Conservation (phyloP, 306 rosid genomes). For the Boehmeria nivea region DNA sequence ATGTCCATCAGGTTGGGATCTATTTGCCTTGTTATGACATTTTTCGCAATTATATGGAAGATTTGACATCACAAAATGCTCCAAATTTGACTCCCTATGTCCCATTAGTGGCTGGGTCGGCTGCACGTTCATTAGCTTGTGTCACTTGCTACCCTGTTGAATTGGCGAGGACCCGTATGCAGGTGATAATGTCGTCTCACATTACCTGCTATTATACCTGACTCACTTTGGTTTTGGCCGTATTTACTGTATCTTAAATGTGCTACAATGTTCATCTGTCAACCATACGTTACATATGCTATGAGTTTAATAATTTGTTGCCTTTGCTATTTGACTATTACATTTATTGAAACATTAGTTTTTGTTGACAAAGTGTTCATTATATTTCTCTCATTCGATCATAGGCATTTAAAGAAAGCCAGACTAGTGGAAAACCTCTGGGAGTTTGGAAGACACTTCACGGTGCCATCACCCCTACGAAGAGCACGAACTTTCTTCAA, state of each 20-base stretch:
- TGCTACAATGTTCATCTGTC: not conserved
- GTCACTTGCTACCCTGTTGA: slow-evolving; percentile 85
- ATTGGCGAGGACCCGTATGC: slow-evolving; percentile 97
- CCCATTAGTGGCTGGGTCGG: slow-evolving; percentile 89
- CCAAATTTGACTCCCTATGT: slow-evolving; percentile 74
- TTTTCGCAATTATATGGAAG: slow-evolving; percentile 74
- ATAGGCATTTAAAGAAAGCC: slow-evolving; percentile 64
- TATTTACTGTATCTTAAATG: not conserved
- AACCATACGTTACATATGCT: too few species aligned
- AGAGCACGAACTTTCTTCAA: slow-evolving; percentile 40
- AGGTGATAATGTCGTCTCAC: slow-evolving; percentile 35
- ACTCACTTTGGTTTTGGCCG: not conserved
- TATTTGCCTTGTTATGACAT: slow-evolving; percentile 95
- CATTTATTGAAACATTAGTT: too few species aligned
- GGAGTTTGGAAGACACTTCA: slow-evolving; percentile 81
- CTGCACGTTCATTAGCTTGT: slow-evolving; percentile 88
- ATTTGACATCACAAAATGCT: slow-evolving; percentile 48
- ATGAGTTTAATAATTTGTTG: too few species aligned
- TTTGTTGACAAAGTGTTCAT: not conserved
- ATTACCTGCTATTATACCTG: not conserved
- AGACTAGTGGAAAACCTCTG: slow-evolving; percentile 52
- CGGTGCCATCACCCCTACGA: slow-evolving; percentile 50
- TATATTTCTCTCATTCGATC: slow-evolving; percentile 3
- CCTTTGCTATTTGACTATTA: too few species aligned
- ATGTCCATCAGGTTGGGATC: slow-evolving; percentile 71